These are phyloP conservation scores for Candida gigantensis DNA, from an alignment of 1,139 yeast genomes.

Conservation along the genomic window DNA sequence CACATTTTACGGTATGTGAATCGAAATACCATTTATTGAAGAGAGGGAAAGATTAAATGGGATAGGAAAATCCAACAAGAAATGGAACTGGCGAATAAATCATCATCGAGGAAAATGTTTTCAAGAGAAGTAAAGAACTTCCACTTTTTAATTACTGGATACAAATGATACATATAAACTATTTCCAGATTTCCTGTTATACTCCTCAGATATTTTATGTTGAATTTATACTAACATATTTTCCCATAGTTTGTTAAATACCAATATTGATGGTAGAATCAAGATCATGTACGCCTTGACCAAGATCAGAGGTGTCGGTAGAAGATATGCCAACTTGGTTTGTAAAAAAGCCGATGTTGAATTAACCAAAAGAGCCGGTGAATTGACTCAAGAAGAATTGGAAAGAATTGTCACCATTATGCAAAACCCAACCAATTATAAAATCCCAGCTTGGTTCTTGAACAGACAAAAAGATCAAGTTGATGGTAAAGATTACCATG, in stretches of 20 bases:
- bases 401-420: constrained; percentile 99
- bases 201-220: too few relatives aligned
- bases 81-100: neutral
- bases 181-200: too few relatives aligned
- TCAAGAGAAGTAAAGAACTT: neutral
- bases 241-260: constrained; percentile 96
- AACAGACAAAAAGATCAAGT: constrained; percentile 99
- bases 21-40: neutral
- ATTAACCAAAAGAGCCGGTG: constrained; percentile 99
- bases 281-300: constrained; percentile 99
- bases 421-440: constrained; percentile 99
- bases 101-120: neutral
- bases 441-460: constrained; percentile 99
- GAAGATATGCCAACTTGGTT: constrained; percentile 99
- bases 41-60: neutral
- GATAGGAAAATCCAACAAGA: neutral
- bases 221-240: constrained; percentile 28
- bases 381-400: constrained; percentile 99
- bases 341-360: constrained; percentile 99
- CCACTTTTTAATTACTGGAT: neutral
- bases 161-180: too few relatives aligned
- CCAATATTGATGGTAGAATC: constrained; percentile 99
- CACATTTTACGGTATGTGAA: constrained; percentile 98
- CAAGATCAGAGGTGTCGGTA: constrained; percentile 99
- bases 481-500: constrained; percentile 99